phyloP scores from a whole-genome alignment of 129 eudicot genomes.

The Flaveria trinervia region DNA sequence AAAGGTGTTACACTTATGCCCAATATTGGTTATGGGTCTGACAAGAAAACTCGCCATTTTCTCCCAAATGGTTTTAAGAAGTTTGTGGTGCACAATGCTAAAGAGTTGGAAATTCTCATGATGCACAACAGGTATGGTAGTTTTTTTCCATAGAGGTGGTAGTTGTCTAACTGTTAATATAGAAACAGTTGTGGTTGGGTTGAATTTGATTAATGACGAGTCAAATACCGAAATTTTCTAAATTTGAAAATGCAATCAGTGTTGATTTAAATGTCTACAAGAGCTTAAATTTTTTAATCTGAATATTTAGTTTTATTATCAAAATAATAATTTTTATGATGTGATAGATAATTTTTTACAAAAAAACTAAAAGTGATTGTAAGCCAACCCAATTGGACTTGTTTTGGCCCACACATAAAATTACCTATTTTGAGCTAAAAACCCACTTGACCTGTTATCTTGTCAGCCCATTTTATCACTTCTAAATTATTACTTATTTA shows the following conservation, averaged over 20 bases:
- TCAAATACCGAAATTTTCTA: background rate
- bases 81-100: slow-evolving; percentile 79
- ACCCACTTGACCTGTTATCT: no score
- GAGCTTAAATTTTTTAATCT: background rate
- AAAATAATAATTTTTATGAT: background rate
- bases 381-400: background rate
- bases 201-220: background rate
- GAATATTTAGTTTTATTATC: background rate
- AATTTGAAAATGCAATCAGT: background rate
- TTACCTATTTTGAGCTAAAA: background rate
- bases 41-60: slow-evolving; percentile 80
- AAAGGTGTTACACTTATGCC: slow-evolving; percentile 77
- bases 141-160: background rate
- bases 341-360: background rate
- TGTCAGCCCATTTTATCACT: no score
- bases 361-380: background rate
- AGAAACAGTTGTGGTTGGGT: background rate
- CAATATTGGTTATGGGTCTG: slow-evolving; percentile 76
- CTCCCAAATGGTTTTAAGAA: slow-evolving; percentile 80
- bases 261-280: background rate
- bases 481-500: background rate
- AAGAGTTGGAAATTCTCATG: slow-evolving; percentile 79
- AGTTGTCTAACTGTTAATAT: background rate
- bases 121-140: slow-evolving; percentile 76
- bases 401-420: background rate